Evolutionary conservation across 2,329 filamentous ascomycete species (phyloP).

Genomic region (Pseudocercospora fijiensis): DNA sequence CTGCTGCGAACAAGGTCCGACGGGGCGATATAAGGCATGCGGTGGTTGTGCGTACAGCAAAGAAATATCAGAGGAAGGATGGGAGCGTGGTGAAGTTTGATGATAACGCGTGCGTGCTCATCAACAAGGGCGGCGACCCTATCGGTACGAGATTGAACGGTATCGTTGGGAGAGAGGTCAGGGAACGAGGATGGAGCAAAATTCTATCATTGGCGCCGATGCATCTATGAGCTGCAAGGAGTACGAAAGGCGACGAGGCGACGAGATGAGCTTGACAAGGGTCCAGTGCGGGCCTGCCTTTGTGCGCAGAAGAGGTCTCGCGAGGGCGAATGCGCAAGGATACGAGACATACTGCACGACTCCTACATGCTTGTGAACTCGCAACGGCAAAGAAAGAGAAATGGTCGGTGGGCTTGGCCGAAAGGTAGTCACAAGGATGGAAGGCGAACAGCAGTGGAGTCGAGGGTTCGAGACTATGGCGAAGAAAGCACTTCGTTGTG

Average conservation of each 20-base stretch:
- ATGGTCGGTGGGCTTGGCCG: background rate
- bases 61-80: conserved; percentile 82
- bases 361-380: background rate
- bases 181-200: conserved; percentile 95
- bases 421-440: background rate
- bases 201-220: conserved; percentile 91
- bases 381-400: background rate
- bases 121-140: conserved; percentile 95
- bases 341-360: background rate
- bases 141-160: conserved; percentile 89
- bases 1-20: conserved; percentile 86
- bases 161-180: conserved; percentile 83
- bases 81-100: conserved; percentile 90
- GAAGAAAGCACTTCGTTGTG: background rate
- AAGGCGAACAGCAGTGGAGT: background rate
- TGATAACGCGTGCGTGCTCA: conserved; percentile 95
- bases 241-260: background rate
- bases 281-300: background rate
- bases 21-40: conserved; percentile 95
- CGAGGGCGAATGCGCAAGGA: background rate
- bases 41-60: conserved; percentile 86
- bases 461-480: background rate
- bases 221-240: conserved; percentile 59
- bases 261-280: background rate
- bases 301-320: background rate